These are phyloP conservation scores for Elsinoe batatas DNA, from an alignment of 2,329 filamentous ascomycete genomes.

Conservation along the genomic window DNA sequence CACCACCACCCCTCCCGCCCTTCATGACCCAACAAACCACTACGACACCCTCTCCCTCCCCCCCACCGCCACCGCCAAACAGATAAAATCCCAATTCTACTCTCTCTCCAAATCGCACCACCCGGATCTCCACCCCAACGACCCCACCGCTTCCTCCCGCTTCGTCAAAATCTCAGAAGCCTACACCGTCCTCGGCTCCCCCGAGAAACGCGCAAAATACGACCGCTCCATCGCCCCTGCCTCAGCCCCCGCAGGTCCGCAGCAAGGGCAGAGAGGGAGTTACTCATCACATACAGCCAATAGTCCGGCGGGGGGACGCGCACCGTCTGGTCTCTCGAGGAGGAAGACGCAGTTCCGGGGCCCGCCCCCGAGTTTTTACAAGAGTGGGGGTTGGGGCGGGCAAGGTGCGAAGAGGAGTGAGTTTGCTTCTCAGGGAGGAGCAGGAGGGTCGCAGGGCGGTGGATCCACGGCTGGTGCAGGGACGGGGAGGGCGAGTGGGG, in stretches of 20 bases:
- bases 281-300: conserved; percentile 41
- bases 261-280: conserved; percentile 43
- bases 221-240: conserved; percentile 56
- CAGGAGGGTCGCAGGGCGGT: conserved; percentile 19
- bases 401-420: conserved; percentile 50
- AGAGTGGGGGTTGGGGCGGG: conserved; percentile 65
- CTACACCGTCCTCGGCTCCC: conserved; percentile 64
- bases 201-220: conserved; percentile 67
- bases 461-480: conserved; percentile 15
- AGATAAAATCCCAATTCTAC: conserved; percentile 84
- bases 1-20: conserved; percentile 34
- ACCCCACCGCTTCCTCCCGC: conserved; percentile 60
- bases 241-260: conserved; percentile 21
- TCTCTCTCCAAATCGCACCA: conserved; percentile 82
- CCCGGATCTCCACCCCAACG: conserved; percentile 75
- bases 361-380: conserved; percentile 82
- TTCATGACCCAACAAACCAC: conserved; percentile 46
- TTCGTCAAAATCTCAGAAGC: conserved; percentile 81
- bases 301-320: conserved; percentile 56
- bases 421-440: conserved; percentile 27
- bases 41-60: conserved; percentile 75
- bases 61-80: conserved; percentile 55
- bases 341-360: conserved; percentile 68
- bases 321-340: conserved; percentile 70
- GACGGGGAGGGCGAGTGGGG: conserved; percentile 16